A percentile compares a stretch with the other conserved stretches of the same genome.
phyloP scores from a whole-genome alignment of 495 filamentous ascomycete genomes.

The Copromyces sp. region DNA sequence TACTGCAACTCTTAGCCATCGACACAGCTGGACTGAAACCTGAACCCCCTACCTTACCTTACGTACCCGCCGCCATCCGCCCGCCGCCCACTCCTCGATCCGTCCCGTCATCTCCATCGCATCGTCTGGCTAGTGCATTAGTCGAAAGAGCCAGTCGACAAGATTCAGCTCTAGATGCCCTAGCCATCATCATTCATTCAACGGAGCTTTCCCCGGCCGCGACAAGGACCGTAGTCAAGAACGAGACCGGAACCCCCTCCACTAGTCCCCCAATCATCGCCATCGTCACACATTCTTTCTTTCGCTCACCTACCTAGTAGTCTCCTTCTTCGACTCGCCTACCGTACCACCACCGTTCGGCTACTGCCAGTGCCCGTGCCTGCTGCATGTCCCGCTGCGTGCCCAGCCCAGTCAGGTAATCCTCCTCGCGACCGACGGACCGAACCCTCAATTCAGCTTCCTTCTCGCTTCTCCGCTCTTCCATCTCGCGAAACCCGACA shows the following conservation, averaged over 20 bases:
- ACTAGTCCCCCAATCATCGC: not conserved
- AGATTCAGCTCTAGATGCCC: not conserved
- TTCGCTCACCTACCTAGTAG: not conserved
- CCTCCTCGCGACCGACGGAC: not conserved
- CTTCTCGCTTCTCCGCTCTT: not conserved
- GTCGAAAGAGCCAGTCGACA: not conserved
- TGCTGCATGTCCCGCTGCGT: not conserved
- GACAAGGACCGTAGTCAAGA: not conserved
- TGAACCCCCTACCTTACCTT: no score
- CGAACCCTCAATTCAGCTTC: not conserved
- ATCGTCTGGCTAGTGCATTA: not conserved
- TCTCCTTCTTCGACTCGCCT: not conserved
- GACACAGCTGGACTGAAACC: no score
- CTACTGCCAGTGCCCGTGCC: not conserved
- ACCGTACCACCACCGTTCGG: not conserved
- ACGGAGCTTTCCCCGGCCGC: not conserved
- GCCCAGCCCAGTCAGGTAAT: not conserved
- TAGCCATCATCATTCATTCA: not conserved
- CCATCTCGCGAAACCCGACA: not conserved
- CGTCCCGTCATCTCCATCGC: not conserved
- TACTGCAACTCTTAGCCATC: no score
- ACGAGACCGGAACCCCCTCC: not conserved
- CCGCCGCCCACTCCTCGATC: not conserved
- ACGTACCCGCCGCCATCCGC: not conserved
- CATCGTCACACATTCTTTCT: not conserved